These are phyloP conservation scores for Rosa lucieae DNA, from an alignment of 306 rosid genomes.

Conservation along the genomic window DNA sequence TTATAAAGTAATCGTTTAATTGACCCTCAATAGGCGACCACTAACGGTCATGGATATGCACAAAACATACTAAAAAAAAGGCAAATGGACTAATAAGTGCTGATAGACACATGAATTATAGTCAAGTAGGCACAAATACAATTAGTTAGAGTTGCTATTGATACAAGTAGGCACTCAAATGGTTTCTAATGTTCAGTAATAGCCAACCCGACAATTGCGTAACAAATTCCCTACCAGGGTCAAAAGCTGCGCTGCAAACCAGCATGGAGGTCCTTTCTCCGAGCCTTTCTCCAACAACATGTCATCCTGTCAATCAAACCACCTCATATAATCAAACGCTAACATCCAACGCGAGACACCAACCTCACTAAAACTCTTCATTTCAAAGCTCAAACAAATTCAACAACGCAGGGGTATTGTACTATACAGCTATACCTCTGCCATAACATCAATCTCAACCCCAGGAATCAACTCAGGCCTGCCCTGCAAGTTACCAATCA, in stretches of 20 bases:
- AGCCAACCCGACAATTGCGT: constrained; percentile 17
- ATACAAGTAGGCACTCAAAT: neutral
- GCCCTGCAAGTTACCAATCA: constrained; percentile 55
- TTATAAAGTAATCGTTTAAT: neutral
- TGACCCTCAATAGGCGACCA: neutral
- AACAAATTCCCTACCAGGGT: constrained; percentile 55
- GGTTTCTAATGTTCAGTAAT: neutral
- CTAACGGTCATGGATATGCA: neutral
- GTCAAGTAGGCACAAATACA: constrained; percentile 6
- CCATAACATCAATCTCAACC: constrained; percentile 73
- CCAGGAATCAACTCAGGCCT: constrained; percentile 77
- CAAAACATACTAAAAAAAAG: neutral
- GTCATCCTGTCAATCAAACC: constrained; percentile 27
- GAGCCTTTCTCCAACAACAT: constrained; percentile 25
- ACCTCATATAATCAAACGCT: neutral
- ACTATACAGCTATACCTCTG: constrained; percentile 43
- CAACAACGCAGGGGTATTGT: neutral
- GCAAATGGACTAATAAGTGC: neutral
- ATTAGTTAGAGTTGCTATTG: neutral
- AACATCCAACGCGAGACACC: constrained; percentile 9
- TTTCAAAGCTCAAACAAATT: neutral
- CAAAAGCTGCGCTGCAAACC: constrained; percentile 65
- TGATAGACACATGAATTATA: neutral
- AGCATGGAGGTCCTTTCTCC: constrained; percentile 45
- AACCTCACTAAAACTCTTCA: neutral